Evolutionary conservation across 345 rosid species (phyloP).

Genomic region (Microcos paniculata): DNA sequence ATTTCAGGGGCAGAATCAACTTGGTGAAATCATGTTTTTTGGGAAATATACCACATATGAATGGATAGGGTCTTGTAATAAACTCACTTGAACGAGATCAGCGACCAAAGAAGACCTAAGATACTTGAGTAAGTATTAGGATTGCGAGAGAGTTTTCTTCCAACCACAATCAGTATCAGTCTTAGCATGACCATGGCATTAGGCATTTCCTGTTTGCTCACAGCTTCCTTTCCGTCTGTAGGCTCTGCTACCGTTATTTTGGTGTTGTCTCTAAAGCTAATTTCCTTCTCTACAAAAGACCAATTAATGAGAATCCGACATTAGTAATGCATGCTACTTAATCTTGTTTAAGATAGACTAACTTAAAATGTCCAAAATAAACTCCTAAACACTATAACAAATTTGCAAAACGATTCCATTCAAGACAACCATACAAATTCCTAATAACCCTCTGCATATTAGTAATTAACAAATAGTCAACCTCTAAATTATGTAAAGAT

Average conservation of each 20-base stretch:
- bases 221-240: slow-evolving; percentile 22
- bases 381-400: background rate
- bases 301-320: background rate
- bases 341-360: background rate
- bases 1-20: too few species aligned
- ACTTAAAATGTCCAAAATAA: background rate
- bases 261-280: slow-evolving; percentile 46
- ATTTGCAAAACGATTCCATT: background rate
- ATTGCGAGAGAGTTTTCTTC: slow-evolving; percentile 55
- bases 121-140: slow-evolving; percentile 59
- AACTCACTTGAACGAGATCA: slow-evolving; percentile 51
- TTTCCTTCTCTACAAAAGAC: slow-evolving; percentile 38
- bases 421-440: too few species aligned
- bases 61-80: background rate
- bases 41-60: background rate
- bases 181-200: slow-evolving; percentile 40
- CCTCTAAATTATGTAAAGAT: slow-evolving; percentile 5
- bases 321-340: background rate
- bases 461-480: background rate
- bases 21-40: background rate
- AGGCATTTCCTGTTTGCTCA: slow-evolving; percentile 45
- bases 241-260: slow-evolving; percentile 26
- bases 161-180: slow-evolving; percentile 44
- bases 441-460: too few species aligned
- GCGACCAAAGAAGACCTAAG: slow-evolving; percentile 55